Evolutionary conservation across 2,329 filamentous ascomycete species (phyloP).

Genomic region (Fusarium penzigii): DNA sequence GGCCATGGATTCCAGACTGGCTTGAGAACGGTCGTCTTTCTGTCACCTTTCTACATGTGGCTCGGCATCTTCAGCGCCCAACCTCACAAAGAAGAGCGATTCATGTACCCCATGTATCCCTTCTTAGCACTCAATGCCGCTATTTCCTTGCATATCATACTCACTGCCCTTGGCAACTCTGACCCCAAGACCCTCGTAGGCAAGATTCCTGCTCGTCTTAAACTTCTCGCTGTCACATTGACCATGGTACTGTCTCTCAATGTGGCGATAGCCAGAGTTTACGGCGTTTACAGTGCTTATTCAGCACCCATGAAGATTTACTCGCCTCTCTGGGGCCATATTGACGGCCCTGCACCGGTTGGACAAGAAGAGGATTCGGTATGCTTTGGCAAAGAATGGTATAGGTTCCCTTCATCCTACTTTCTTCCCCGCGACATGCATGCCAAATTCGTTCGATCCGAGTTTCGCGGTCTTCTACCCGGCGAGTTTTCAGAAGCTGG

Average conservation of each 20-base stretch:
- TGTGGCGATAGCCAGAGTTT: slow-evolving; percentile 69
- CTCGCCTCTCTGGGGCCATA: slow-evolving; percentile 60
- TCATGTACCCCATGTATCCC: slow-evolving; percentile 97
- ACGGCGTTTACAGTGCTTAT: slow-evolving; percentile 80
- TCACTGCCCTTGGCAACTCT: slow-evolving; percentile 72
- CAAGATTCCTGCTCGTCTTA: slow-evolving; percentile 74
- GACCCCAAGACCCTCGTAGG: slow-evolving; percentile 67
- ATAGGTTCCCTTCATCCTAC: slow-evolving; percentile 92
- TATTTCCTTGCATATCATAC: slow-evolving; percentile 76
- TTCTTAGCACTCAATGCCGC: slow-evolving; percentile 88
- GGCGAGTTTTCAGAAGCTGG: slow-evolving; percentile 83
- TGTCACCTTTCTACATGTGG: slow-evolving; percentile 92
- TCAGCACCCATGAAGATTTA: slow-evolving; percentile 77
- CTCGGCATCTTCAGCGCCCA: slow-evolving; percentile 87
- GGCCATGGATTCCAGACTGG: slow-evolving; percentile 67
- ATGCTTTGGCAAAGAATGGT: slow-evolving; percentile 97
- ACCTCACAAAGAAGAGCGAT: slow-evolving; percentile 96
- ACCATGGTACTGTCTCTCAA: slow-evolving; percentile 65
- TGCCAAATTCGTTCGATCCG: slow-evolving; percentile 87
- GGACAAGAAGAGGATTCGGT: slow-evolving; percentile 67
- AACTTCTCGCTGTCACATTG: slow-evolving; percentile 62
- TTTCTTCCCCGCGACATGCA: slow-evolving; percentile 81
- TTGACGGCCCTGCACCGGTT: slow-evolving; percentile 48
- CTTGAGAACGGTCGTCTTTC: slow-evolving; percentile 74
- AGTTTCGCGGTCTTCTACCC: slow-evolving; percentile 85